phyloP scores from a whole-genome alignment of 768 basidiomycete genomes.

The Fomitopsis serialis region DNA sequence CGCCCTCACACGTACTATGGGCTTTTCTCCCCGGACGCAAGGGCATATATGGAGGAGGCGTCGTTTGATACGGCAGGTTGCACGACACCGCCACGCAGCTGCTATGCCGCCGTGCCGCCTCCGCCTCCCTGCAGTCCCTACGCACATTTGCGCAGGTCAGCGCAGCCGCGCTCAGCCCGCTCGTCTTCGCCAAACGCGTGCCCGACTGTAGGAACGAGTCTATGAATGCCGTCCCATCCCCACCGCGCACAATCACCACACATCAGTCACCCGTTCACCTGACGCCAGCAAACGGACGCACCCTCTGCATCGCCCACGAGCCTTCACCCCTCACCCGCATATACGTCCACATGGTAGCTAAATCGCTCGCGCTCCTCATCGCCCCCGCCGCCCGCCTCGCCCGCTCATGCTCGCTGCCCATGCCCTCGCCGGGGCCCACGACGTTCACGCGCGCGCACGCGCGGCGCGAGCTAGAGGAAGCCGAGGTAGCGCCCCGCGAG shows the following conservation, averaged over 20 bases:
- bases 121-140: conserved; percentile 38
- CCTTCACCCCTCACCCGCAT: conserved; percentile 29
- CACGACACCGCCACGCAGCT: conserved; percentile 41
- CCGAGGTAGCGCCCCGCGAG: conserved; percentile 23
- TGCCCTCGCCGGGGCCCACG: conserved; percentile 2
- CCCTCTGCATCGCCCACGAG: conserved; percentile 34
- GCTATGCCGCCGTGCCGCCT: conserved; percentile 39
- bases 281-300: conserved; percentile 14
- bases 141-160: conserved; percentile 42
- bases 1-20: too few relatives aligned
- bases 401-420: conserved; percentile 16
- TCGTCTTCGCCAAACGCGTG: conserved; percentile 46
- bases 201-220: conserved; percentile 62
- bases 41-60: too few relatives aligned
- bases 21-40: too few relatives aligned
- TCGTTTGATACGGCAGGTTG: too few relatives aligned
- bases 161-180: conserved; percentile 41
- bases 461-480: conserved; percentile 28
- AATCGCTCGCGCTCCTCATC: conserved; percentile 30
- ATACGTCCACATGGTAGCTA: conserved; percentile 28
- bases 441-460: conserved; percentile 21
- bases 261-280: background rate
- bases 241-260: too few relatives aligned
- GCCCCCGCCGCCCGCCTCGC: conserved; percentile 8
- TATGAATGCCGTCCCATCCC: conserved; percentile 53